Conservation (phyloP, 2,329 filamentous ascomycete species). For the Fusarium haematococcum region DNA sequence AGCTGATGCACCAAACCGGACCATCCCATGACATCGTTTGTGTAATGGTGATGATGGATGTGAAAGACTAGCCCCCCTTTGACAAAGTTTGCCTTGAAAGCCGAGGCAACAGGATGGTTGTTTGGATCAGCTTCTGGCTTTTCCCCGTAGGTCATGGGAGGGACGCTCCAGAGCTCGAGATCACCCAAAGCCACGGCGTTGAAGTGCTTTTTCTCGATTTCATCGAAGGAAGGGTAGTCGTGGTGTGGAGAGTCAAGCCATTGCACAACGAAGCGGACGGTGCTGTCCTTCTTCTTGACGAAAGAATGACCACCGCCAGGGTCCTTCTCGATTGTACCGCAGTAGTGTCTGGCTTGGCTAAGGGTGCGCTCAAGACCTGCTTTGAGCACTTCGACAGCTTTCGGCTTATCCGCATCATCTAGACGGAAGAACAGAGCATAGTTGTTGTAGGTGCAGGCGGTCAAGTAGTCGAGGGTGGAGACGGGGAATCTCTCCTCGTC, state of each 20-base stretch:
- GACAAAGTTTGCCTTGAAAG: constrained; percentile 57
- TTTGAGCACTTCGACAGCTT: constrained; percentile 44
- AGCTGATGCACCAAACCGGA: constrained; percentile 52
- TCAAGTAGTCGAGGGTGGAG: constrained; percentile 53
- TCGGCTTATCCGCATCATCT: constrained; percentile 46
- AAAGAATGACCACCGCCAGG: constrained; percentile 50
- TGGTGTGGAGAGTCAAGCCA: constrained; percentile 50
- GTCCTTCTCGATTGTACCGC: constrained; percentile 55
- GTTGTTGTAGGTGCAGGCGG: constrained; percentile 50
- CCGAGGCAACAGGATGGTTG: constrained; percentile 48
- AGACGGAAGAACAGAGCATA: constrained; percentile 55
- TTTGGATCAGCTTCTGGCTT: constrained; percentile 53
- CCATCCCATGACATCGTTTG: constrained; percentile 58
- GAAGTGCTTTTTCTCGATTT: constrained; percentile 53
- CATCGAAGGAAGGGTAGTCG: constrained; percentile 51
- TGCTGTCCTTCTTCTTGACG: constrained; percentile 50
- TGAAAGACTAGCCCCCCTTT: constrained; percentile 55
- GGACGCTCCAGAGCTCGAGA: constrained; percentile 49
- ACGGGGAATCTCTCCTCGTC: constrained; percentile 52
- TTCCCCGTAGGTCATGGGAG: constrained; percentile 54
- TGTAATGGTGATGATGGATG: constrained; percentile 57
- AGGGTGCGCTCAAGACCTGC: constrained; percentile 52
- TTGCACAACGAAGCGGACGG: constrained; percentile 51
- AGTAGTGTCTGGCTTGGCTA: constrained; percentile 52
- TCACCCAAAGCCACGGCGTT: constrained; percentile 48